Conservation (phyloP, 306 rosid species). For the Glycyrrhiza uralensis region DNA sequence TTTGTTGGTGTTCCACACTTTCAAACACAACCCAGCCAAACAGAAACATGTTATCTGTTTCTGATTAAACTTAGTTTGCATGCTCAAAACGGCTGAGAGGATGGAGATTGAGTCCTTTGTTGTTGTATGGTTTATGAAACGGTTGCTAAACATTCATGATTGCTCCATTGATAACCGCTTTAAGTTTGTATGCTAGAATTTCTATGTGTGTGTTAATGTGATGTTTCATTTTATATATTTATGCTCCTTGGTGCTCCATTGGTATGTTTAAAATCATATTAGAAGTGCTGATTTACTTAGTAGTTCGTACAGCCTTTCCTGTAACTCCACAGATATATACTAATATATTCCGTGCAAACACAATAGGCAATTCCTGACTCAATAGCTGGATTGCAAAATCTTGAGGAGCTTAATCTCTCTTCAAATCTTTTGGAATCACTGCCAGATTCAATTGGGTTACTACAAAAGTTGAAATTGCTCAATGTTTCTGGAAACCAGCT, state of each 20-base stretch:
- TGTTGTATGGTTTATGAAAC: not conserved
- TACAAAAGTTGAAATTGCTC: slow-evolving; percentile 69
- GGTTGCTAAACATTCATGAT: not conserved
- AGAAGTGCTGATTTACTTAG: not conserved
- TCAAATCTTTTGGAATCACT: slow-evolving; percentile 66
- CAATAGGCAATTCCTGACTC: slow-evolving; percentile 79
- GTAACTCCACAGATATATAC: not conserved
- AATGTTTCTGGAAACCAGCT: slow-evolving; percentile 80
- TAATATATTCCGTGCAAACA: slow-evolving; percentile 17
- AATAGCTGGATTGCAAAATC: slow-evolving; percentile 72
- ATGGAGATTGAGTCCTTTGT: not conserved
- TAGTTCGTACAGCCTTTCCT: not conserved
- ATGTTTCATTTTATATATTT: slow-evolving; percentile 5
- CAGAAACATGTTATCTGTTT: not conserved
- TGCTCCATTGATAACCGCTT: not conserved
- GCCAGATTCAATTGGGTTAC: slow-evolving; percentile 84
- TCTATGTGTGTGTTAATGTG: not conserved
- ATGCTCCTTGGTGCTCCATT: not conserved
- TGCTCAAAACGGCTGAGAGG: not conserved
- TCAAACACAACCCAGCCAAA: not conserved
- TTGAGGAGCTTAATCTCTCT: slow-evolving; percentile 82
- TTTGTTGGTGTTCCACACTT: not conserved
- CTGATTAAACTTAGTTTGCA: not conserved
- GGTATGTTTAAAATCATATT: not conserved
- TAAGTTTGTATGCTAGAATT: not conserved